These are phyloP conservation scores for Wallacemonas collosoma DNA, from an alignment of 208 protist genomes.

Conservation along the genomic window DNA sequence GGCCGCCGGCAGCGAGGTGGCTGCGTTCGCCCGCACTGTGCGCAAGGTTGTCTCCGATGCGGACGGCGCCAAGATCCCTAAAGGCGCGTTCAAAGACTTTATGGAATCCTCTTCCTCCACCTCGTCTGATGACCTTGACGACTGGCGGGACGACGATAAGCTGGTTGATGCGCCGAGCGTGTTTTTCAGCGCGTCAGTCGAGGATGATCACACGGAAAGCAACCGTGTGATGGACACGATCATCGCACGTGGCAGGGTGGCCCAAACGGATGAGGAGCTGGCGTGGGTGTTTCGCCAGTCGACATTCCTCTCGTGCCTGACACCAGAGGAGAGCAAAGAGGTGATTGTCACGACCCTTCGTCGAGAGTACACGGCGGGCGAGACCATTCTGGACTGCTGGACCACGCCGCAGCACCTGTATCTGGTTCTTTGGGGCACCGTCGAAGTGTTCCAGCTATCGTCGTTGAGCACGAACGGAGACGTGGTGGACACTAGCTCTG, in stretches of 20 bases:
- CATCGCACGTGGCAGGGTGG: constrained; percentile 36
- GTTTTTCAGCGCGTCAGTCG: constrained; percentile 38
- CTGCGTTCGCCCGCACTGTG: constrained; percentile 9
- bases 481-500: constrained; percentile 35
- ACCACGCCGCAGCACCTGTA: constrained; percentile 46
- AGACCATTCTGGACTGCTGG: constrained; percentile 48
- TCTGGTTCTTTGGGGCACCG: constrained; percentile 70
- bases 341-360: constrained; percentile 50
- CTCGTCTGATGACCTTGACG: constrained; percentile 18
- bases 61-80: constrained; percentile 10
- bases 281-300: constrained; percentile 60
- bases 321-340: constrained; percentile 38
- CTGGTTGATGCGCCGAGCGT: constrained; percentile 37
- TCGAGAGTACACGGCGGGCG: constrained; percentile 68
- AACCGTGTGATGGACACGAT: constrained; percentile 65
- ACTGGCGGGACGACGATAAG: constrained; percentile 60
- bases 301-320: constrained; percentile 54
- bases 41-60: constrained; percentile 19
- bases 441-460: constrained; percentile 66
- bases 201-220: constrained; percentile 29
- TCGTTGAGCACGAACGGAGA: constrained; percentile 28
- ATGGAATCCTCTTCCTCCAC: constrained; percentile 14
- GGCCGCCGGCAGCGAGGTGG: constrained; percentile 9
- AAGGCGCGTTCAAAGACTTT: constrained; percentile 3
- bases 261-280: constrained; percentile 51